phyloP scores from a whole-genome alignment of 1,284 basidiomycete genomes.

The Taiwanofungus camphoratus region DNA sequence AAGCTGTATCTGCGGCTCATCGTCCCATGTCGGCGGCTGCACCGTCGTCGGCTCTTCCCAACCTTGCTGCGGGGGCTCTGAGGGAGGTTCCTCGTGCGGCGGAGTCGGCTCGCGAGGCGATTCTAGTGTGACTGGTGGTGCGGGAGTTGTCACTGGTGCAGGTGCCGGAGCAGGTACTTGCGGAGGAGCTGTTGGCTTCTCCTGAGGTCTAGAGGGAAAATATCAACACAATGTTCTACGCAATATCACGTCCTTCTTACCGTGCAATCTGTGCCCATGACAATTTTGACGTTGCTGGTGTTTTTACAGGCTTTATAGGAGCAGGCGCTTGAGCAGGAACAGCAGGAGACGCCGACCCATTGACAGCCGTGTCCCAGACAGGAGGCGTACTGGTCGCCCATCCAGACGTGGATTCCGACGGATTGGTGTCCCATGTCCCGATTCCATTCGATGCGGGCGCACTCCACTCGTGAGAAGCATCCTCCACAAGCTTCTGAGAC shows the following conservation, averaged over 20 bases:
- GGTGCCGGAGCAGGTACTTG: conserved; percentile 21
- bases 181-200: conserved; percentile 43
- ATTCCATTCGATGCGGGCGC: conserved; percentile 9
- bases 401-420: conserved; percentile 11
- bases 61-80: conserved; percentile 27
- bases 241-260: conserved; percentile 39
- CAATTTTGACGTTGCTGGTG: conserved; percentile 63
- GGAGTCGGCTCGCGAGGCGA: conserved; percentile 22
- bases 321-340: conserved; percentile 23
- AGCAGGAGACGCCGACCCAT: conserved; percentile 27
- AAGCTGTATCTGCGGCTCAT: conserved; percentile 45
- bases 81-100: conserved; percentile 33
- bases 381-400: conserved; percentile 30
- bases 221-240: background rate
- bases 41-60: conserved; percentile 77
- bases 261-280: conserved; percentile 79
- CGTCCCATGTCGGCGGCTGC: conserved; percentile 69
- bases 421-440: conserved; percentile 3
- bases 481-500: conserved; percentile 11
- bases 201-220: conserved; percentile 39
- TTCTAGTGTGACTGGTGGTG: conserved; percentile 20
- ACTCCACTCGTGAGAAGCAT: conserved; percentile 8
- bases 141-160: conserved; percentile 21
- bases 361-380: conserved; percentile 37
- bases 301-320: conserved; percentile 37